Base-by-base conservation (phyloP, 306 rosid species). In the Psophocarpus tetragonolobus region DNA sequence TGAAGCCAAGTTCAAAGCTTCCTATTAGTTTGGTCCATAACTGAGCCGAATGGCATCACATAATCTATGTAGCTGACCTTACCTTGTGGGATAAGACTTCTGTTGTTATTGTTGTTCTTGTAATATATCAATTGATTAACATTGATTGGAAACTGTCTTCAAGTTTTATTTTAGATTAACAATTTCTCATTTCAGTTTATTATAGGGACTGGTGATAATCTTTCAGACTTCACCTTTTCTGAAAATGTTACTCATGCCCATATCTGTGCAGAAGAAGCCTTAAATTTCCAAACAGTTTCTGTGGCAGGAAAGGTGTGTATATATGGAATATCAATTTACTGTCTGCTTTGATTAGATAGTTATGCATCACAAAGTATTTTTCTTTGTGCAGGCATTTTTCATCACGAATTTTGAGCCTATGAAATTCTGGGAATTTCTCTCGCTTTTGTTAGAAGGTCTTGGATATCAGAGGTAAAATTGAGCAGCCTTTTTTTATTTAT, bases 221-320 rank as follows among this genome's bases (percentile, higher is more conserved):
- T 81, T 74, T 86, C 94, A 0, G 97, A 93, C 80, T 91, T 93
- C 83, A 91, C 96, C 32, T 90, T 79, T 82, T 88, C 61, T 56
- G 97, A 93, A 90, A 93, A 93, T 87, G 92, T 91, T 54, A 42
- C 87, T 56, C 92, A 90, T 90, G 98, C 98, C 70, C 92, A 87
- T 81, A 79, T 93, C 62, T 90, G 98, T 85, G 98, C 94, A 30
- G 96, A 91, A 86, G 83, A 90, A 77, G 93, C 97, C 71, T 83
- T 93, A 77, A 86, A 83, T 80, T 86, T 87, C 58, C 92, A 77
- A 88, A 84, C 60, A 14, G 90, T 76, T 75, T 78, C 90, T 67
- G 96, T 86, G 20, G 97, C 92, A 36, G 98, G 98, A 76, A 93
- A 91, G 98, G 98, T 91, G 72, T 91, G 79, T 39, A 51, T 64